Conservation (phyloP, 2,329 filamentous ascomycete genomes). For the Colletotrichum graminicola region DNA sequence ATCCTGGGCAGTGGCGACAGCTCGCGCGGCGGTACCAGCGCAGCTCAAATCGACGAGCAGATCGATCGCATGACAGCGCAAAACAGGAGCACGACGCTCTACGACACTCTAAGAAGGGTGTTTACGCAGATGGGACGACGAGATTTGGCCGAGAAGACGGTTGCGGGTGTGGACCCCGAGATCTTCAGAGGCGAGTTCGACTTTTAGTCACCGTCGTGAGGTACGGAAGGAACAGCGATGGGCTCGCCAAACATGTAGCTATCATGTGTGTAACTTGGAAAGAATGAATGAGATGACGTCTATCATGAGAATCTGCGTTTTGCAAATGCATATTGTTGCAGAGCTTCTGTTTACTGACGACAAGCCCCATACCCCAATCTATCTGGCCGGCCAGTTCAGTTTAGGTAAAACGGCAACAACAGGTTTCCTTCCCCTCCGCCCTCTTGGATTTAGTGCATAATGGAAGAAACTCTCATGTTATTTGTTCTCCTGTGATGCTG, state of each 20-base stretch:
- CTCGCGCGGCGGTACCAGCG: constrained; percentile 56
- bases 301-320: neutral
- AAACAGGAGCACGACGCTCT: constrained; percentile 96
- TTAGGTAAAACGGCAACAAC: too few relatives aligned
- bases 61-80: constrained; percentile 91
- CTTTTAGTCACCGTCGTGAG: constrained; percentile 63
- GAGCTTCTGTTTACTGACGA: constrained; percentile 51
- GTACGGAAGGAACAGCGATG: neutral
- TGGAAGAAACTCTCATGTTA: neutral
- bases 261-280: neutral
- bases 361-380: constrained; percentile 74
- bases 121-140: constrained; percentile 95
- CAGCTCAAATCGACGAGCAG: constrained; percentile 71
- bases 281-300: constrained; percentile 12
- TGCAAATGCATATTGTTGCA: neutral
- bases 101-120: constrained; percentile 93
- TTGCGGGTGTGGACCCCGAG: constrained; percentile 90
- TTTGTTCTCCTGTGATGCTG: neutral
- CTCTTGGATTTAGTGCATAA: neutral
- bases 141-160: constrained; percentile 89
- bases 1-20: constrained; percentile 71
- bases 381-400: constrained; percentile 62
- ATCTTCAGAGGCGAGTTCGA: constrained; percentile 92
- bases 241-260: neutral
- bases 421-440: too few relatives aligned